Percentiles rank a stretch among this genome's conserved stretches.
These are phyloP conservation scores for Drechslerella coelobrocha DNA, from an alignment of 2,329 filamentous ascomycete species.

Conservation along the genomic window DNA sequence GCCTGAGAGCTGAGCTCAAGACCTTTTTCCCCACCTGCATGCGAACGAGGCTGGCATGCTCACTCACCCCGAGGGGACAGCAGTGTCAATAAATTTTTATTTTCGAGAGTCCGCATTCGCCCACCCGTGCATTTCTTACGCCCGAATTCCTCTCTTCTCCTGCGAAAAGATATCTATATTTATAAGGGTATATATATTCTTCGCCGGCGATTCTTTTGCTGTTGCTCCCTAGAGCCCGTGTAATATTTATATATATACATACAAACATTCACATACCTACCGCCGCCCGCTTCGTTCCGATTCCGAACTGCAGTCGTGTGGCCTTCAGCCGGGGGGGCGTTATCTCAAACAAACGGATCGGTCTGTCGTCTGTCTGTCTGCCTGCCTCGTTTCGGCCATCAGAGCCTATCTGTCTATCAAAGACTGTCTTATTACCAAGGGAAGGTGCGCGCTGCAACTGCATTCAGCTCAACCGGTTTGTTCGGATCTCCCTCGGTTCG, in stretches of 20 bases:
- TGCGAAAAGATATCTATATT: not conserved
- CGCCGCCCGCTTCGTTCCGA: too few relatives aligned
- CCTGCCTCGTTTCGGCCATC: not conserved
- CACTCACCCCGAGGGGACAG: not conserved
- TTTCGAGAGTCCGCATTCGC: constrained; percentile 33
- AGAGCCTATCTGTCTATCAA: too few relatives aligned
- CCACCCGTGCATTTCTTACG: constrained; percentile 26
- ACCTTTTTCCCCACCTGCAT: not conserved
- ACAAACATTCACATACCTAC: too few relatives aligned
- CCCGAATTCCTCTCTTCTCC: constrained; percentile 12
- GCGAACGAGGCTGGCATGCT: constrained; percentile 20
- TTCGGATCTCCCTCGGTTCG: constrained; percentile 19
- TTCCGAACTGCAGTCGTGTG: too few relatives aligned
- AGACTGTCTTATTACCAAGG: too few relatives aligned
- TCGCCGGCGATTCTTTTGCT: too few relatives aligned
- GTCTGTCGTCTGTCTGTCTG: not conserved
- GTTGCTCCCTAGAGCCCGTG: too few relatives aligned
- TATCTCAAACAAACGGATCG: constrained; percentile 8
- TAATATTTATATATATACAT: not conserved
- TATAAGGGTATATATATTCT: too few relatives aligned
- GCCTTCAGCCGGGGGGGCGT: too few relatives aligned
- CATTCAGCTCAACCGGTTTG: not conserved
- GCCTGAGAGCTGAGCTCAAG: constrained; percentile 1
- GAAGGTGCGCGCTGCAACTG: not conserved
- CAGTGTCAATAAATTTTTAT: not conserved